Percentiles rank a stretch among this genome's conserved stretches.
These are phyloP conservation scores for Penicillium herquei DNA, from an alignment of 495 filamentous ascomycete genomes.

Conservation along the genomic window DNA sequence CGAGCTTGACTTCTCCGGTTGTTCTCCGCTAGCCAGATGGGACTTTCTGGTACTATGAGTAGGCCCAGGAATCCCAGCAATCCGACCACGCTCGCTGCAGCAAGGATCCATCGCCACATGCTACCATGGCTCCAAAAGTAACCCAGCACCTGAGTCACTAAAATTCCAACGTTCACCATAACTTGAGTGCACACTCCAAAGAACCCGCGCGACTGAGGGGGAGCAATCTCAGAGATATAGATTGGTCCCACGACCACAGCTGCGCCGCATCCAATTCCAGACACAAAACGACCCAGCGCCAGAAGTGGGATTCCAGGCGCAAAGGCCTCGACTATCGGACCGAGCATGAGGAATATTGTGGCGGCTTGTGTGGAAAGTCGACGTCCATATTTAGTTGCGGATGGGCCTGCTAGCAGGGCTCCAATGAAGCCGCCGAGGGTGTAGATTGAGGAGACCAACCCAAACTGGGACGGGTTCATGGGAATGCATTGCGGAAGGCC, in stretches of 20 bases:
- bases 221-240: conserved; percentile 88
- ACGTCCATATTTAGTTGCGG: conserved; percentile 71
- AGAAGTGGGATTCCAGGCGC: conserved; percentile 66
- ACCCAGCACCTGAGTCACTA: conserved; percentile 78
- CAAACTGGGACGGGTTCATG: conserved; percentile 75
- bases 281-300: conserved; percentile 70
- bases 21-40: conserved; percentile 76
- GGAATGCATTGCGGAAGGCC: conserved; percentile 73
- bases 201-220: conserved; percentile 72
- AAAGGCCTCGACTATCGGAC: conserved; percentile 70
- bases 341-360: conserved; percentile 71
- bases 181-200: conserved; percentile 93
- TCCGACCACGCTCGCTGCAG: conserved; percentile 67
- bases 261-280: conserved; percentile 81
- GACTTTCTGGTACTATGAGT: conserved; percentile 75
- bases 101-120: conserved; percentile 82
- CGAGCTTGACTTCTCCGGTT: conserved; percentile 60
- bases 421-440: conserved; percentile 86
- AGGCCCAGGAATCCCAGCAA: conserved; percentile 64
- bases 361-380: conserved; percentile 68
- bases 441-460: conserved; percentile 82
- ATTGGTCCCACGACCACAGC: conserved; percentile 93
- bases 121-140: conserved; percentile 78
- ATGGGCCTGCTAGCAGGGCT: conserved; percentile 72
- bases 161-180: conserved; percentile 90